These are phyloP conservation scores for Leishmania turanica DNA, from an alignment of 208 protist genomes.

Conservation along the genomic window DNA sequence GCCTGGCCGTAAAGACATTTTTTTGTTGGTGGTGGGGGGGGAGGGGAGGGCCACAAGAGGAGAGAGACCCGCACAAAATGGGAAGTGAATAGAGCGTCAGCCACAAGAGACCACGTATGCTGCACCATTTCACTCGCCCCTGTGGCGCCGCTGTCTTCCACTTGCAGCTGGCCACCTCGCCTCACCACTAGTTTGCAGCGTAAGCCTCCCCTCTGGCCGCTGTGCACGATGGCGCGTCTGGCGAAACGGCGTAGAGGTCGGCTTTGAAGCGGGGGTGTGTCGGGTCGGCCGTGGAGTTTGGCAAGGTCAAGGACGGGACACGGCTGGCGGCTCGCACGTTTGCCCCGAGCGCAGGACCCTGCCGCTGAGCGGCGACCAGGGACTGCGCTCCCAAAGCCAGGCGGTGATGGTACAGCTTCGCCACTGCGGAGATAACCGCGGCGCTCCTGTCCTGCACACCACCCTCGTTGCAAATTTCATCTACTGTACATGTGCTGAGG, in stretches of 20 bases:
- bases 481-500: neutral
- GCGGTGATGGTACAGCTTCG: slow-evolving; percentile 12
- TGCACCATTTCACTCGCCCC: neutral
- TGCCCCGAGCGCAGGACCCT: neutral
- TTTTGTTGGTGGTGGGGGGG: neutral
- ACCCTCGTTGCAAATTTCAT: neutral
- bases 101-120: neutral
- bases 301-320: slow-evolving; percentile 14
- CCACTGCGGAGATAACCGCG: slow-evolving; percentile 7
- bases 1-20: neutral
- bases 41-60: neutral
- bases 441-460: neutral
- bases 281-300: slow-evolving; percentile 21
- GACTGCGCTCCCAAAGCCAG: neutral
- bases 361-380: neutral
- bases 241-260: slow-evolving; percentile 33
- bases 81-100: neutral
- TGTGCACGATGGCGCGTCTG: neutral
- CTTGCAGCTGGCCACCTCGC: neutral
- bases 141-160: neutral
- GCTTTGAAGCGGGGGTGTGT: slow-evolving; percentile 43
- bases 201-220: neutral
- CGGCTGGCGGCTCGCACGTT: neutral
- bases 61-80: neutral
- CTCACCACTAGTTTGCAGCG: too few species aligned